Percentiles rank a stretch among this genome's conserved stretches.
phyloP scores from a whole-genome alignment of 176 grass and related monocot genomes.

The Musa schizocarpa region DNA sequence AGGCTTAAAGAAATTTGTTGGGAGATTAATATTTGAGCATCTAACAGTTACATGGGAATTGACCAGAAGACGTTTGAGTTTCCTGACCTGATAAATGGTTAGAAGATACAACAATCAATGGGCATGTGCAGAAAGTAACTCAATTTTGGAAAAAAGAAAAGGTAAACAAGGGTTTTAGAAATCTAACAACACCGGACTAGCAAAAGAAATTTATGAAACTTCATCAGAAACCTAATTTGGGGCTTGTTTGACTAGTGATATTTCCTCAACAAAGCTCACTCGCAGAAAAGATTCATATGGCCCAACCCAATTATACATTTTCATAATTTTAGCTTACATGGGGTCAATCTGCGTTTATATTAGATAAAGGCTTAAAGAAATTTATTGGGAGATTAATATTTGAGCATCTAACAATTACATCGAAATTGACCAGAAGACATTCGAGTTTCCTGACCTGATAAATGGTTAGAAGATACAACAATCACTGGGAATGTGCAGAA shows the following conservation, averaged over 20 bases:
- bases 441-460: constrained; percentile 61
- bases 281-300: not conserved
- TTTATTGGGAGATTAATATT: not conserved
- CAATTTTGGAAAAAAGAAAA: not conserved
- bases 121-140: not conserved
- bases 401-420: no score
- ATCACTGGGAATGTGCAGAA: constrained; percentile 2
- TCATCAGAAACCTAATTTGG: not conserved
- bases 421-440: constrained; percentile 26
- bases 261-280: not conserved
- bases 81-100: constrained; percentile 43
- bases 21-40: no score
- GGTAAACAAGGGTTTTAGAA: not conserved
- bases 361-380: not conserved
- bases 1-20: no score
- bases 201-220: not conserved
- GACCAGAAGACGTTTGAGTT: constrained; percentile 32
- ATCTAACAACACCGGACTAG: not conserved
- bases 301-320: not conserved
- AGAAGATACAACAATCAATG: constrained; percentile 16
- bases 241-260: not conserved
- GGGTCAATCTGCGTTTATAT: no score
- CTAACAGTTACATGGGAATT: no score
- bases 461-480: constrained; percentile 15
- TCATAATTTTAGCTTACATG: not conserved